Evolutionary conservation across 257 asterid genomes (phyloP).

Genomic region (Thymus mandschuricus): DNA sequence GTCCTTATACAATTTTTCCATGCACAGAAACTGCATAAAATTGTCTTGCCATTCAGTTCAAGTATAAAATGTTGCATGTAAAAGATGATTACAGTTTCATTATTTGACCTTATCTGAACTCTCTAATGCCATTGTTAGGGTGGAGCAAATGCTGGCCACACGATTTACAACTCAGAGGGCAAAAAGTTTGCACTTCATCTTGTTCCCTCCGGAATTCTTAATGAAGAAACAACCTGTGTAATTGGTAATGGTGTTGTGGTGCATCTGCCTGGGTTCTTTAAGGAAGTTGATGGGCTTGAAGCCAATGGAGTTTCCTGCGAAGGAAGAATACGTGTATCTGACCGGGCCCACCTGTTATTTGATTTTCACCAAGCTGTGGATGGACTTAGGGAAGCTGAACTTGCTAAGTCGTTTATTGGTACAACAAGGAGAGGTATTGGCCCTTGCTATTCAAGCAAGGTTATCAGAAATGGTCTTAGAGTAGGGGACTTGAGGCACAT

Average conservation of each 20-base stretch:
- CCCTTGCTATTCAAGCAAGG: conserved; percentile 96
- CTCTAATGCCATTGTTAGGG: conserved; percentile 58
- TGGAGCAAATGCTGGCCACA: conserved; percentile 99
- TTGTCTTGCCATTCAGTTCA: not conserved
- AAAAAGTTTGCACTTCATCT: conserved; percentile 95
- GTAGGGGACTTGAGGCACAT: conserved; percentile 93
- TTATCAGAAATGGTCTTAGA: conserved; percentile 86
- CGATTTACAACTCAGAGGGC: conserved; percentile 94
- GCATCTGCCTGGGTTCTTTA: conserved; percentile 82
- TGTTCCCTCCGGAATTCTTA: conserved; percentile 94
- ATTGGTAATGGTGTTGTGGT: conserved; percentile 96
- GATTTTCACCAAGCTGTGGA: conserved; percentile 92
- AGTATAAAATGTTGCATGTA: conserved; percentile 14
- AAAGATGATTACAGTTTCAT: conserved; percentile 41
- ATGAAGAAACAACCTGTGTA: conserved; percentile 52
- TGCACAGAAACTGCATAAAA: not conserved
- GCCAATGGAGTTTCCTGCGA: conserved; percentile 79
- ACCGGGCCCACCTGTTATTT: conserved; percentile 89
- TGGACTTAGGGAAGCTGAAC: conserved; percentile 90
- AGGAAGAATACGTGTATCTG: conserved; percentile 90
- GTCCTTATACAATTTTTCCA: not conserved
- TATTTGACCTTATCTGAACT: conserved; percentile 24
- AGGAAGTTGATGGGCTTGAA: conserved; percentile 87
- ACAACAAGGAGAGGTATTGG: conserved; percentile 98
- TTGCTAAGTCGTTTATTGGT: conserved; percentile 89